Percentiles rank a stretch among this genome's conserved stretches.
These are phyloP conservation scores for Podila minutissima DNA, from an alignment of 192 early-diverging fungal genomes.

Conservation along the genomic window DNA sequence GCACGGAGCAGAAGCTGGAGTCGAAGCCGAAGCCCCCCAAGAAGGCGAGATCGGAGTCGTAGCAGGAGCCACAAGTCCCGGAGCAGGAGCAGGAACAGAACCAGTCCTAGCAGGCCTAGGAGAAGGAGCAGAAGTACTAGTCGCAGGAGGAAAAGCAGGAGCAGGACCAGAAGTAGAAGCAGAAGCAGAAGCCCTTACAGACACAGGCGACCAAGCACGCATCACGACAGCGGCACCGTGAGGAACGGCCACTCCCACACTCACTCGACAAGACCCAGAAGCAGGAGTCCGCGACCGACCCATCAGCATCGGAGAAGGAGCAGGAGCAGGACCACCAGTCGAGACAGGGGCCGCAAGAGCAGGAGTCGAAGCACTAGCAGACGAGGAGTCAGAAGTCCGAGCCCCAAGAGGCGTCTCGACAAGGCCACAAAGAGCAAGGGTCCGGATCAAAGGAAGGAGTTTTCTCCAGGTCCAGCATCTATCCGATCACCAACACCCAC, in stretches of 20 bases:
- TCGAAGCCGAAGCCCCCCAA: conserved; percentile 2
- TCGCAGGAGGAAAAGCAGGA: conserved; percentile 13
- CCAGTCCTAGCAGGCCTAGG: background rate
- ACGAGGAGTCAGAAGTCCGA: conserved; percentile 3
- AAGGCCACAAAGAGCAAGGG: background rate
- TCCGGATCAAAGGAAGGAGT: background rate
- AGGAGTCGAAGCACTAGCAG: background rate
- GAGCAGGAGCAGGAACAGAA: background rate
- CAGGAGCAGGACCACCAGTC: conserved; percentile 7
- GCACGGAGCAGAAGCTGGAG: conserved; percentile 29
- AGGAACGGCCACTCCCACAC: no score
- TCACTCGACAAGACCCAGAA: no score
- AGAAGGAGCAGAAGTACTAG: background rate
- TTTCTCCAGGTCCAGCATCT: background rate
- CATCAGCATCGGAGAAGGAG: background rate
- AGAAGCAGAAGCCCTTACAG: conserved; percentile 11
- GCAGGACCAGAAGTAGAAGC: conserved; percentile 9
- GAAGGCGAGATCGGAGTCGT: background rate
- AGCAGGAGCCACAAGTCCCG: background rate
- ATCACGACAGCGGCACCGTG: background rate
- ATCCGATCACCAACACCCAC: background rate
- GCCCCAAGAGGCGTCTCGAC: background rate
- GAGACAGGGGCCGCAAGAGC: background rate
- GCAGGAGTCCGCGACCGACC: no score
- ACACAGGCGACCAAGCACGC: no score